Conservation (phyloP, 2,329 filamentous ascomycete species). For the Gaeumannomyces tritici region DNA sequence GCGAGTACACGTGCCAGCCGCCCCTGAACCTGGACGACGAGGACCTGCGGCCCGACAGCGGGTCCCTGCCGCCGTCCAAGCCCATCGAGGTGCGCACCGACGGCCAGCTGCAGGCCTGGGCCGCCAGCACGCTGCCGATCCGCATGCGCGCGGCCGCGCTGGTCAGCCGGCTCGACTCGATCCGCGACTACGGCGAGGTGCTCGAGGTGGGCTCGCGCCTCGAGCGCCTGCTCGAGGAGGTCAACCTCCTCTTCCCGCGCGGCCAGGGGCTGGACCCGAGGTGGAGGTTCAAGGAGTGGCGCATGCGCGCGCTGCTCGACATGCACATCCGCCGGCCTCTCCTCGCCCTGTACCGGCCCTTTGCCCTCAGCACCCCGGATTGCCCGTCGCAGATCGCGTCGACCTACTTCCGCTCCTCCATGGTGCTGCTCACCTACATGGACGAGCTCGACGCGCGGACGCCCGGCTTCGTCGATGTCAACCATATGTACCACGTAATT, state of each 20-base stretch:
- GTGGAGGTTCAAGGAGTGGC: constrained; percentile 40
- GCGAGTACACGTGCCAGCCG: constrained; percentile 42
- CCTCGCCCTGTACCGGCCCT: constrained; percentile 43
- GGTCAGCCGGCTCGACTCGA: constrained; percentile 39
- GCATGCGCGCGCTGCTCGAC: constrained; percentile 39
- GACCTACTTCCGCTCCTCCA: constrained; percentile 42
- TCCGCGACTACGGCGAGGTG: constrained; percentile 43
- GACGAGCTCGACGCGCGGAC: constrained; percentile 41
- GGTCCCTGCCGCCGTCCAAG: constrained; percentile 35
- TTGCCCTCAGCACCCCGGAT: constrained; percentile 40
- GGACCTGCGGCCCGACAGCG: constrained; percentile 37
- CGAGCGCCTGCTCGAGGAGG: constrained; percentile 43
- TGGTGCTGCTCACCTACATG: constrained; percentile 44
- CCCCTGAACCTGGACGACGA: constrained; percentile 44
- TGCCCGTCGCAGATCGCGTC: constrained; percentile 41
- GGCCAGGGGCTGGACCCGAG: constrained; percentile 29
- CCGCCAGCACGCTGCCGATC: constrained; percentile 36
- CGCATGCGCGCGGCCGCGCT: constrained; percentile 41
- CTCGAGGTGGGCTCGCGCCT: constrained; percentile 43
- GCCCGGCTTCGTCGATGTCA: constrained; percentile 35
- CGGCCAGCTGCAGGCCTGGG: constrained; percentile 44
- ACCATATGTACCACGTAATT: constrained; percentile 42
- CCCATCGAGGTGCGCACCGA: constrained; percentile 43
- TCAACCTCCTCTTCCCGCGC: constrained; percentile 41
- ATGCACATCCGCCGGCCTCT: constrained; percentile 44